Evolutionary conservation across 2,329 filamentous ascomycete genomes (phyloP).

Genomic region (Sarocladium strictum): DNA sequence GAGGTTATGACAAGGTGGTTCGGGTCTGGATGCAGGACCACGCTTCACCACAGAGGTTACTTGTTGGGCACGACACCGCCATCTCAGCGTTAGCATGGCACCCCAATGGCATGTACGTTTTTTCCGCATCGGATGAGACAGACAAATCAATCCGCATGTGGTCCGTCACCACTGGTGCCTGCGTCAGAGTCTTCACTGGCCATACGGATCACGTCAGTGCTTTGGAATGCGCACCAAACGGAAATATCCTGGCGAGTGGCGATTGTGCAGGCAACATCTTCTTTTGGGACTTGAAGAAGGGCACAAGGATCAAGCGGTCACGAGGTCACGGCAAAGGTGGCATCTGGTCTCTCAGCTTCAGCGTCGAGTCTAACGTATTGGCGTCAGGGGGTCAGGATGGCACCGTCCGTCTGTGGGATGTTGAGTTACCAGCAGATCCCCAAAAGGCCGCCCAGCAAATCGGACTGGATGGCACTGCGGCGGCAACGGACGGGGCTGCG

Average conservation of each 20-base stretch:
- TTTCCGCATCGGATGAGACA: conserved; percentile 79
- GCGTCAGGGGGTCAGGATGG: conserved; percentile 88
- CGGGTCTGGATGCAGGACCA: conserved; percentile 91
- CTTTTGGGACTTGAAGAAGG: conserved; percentile 89
- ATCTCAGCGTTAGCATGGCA: conserved; percentile 94
- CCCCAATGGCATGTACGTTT: conserved; percentile 87
- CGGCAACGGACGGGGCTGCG: conserved; percentile 34
- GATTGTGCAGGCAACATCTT: conserved; percentile 86
- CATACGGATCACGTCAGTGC: conserved; percentile 84
- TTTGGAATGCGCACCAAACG: conserved; percentile 79
- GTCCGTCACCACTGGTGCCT: conserved; percentile 81
- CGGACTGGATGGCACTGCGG: conserved; percentile 35
- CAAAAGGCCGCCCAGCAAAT: conserved; percentile 47
- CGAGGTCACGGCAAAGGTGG: conserved; percentile 90
- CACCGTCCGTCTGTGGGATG: conserved; percentile 92
- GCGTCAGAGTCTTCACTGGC: conserved; percentile 86
- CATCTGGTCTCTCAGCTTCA: conserved; percentile 90
- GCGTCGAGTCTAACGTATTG: conserved; percentile 83
- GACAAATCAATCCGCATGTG: conserved; percentile 97
- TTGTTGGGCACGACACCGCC: conserved; percentile 87
- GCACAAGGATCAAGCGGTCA: conserved; percentile 82
- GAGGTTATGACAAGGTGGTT: conserved; percentile 82
- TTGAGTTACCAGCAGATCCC: conserved; percentile 64
- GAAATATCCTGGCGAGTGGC: conserved; percentile 84
- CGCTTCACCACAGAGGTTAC: conserved; percentile 78